phyloP scores from a whole-genome alignment of 257 asterid species.

The Capsicum rhomboideum region DNA sequence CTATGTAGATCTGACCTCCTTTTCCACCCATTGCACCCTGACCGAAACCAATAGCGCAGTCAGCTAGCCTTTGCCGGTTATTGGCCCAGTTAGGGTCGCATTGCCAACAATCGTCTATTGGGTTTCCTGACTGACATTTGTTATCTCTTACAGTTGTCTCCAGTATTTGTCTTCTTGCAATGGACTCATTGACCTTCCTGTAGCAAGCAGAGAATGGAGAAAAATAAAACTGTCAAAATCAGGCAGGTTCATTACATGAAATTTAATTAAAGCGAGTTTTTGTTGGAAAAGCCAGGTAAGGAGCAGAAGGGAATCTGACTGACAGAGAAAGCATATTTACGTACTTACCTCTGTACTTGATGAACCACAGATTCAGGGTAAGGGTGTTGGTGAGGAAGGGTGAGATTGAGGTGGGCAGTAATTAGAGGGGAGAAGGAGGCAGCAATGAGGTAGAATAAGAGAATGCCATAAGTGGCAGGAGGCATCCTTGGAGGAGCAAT shows the following conservation, averaged over 20 bases:
- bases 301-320: too few relatives aligned
- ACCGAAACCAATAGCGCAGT: constrained; percentile 23
- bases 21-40: constrained; percentile 14
- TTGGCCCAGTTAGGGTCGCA: constrained; percentile 16
- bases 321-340: neutral
- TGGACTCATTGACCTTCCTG: constrained; percentile 8
- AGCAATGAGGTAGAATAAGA: constrained; percentile 18
- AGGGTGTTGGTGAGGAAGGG: constrained; percentile 42
- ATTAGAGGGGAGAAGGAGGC: constrained; percentile 2
- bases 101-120: constrained; percentile 19
- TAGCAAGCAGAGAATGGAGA: neutral
- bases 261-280: neutral
- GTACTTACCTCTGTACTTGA: constrained; percentile 45
- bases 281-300: too few relatives aligned
- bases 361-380: constrained; percentile 36
- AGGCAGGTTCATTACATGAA: too few relatives aligned
- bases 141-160: neutral
- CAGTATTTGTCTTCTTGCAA: neutral
- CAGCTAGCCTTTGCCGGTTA: constrained; percentile 13
- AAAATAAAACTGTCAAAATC: neutral
- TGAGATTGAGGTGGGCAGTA: constrained; percentile 27
- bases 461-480: constrained; percentile 15
- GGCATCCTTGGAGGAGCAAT: constrained; percentile 20
- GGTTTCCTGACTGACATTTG: constrained; percentile 11
- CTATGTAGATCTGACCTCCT: constrained; percentile 11